Evolutionary conservation across 1,284 basidiomycete species (phyloP), one percentile per base, ranked within the genome.

Genomic region (Puccinia triticina): DNA sequence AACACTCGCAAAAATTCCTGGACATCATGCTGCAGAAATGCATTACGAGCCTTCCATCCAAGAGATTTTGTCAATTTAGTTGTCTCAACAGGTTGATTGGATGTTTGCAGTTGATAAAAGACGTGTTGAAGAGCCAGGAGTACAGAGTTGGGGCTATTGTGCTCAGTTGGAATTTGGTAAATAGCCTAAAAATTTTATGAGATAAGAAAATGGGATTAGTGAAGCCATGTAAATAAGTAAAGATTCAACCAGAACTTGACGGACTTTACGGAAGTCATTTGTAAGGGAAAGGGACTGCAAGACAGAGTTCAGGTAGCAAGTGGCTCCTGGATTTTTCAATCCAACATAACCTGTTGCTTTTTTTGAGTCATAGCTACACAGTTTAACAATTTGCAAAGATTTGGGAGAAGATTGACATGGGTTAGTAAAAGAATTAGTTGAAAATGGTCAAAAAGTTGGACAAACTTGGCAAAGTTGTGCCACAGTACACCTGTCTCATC

Each of bases 251-350:
- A 72, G 48, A 12, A 53, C 57, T 43, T 32, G 66, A 77, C 50
- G 37, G 84, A 93, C 94, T 90, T 92, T 95, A 87, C 97, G 92
- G 90, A 98, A 99, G 87, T 94, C 96, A 84, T 92, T 92, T 46
- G 96, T 99, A 88, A 95, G 97, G 89, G 90, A 99, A 29, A 99
- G 89, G 11, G 96, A 98, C 87, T 99, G 97, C 29, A 99, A 90
- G 21, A 99, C 90, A 43, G 97, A 99, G 89, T 99, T 99, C 97
- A 99, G 99, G 89, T 99, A 99, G 89, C 97, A 99, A 72, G 97
- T 99, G 66, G 97, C 97, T 79, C 97, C 97, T 88, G 99, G 97
- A 87, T 99, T 99, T 89, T 99, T 99, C 86, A 99, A 88, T 4
- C 97, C 97, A 83, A 99, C 97, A 87, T 91, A 96, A 66, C 97